Base-by-base conservation (phyloP, 164 flowering plant species). In the Umbellularia californica region DNA sequence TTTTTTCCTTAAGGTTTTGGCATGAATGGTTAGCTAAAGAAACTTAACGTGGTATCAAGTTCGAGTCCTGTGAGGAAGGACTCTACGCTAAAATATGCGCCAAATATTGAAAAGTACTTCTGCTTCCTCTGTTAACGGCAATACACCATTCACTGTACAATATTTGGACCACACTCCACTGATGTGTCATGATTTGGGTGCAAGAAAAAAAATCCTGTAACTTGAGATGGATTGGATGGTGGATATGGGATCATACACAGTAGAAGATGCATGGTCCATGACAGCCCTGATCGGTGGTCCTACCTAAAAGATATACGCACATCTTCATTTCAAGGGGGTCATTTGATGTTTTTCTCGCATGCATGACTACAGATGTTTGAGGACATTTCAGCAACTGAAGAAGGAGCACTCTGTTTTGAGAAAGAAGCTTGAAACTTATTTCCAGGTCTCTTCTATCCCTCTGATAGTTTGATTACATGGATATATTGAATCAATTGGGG, bases 371-470 rank as follows among this genome's bases (percentile, higher is more conserved):
- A 87, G 88, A 70, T 85, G 88, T 80, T 66, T 65, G 7, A 80
- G 76, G 74, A 74, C 81, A 23, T 87, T 85, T 75, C 81, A 84
- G 69, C 82, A 73, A 47, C 80, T 82, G 75, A 85, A 87, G 70
- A 81, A 73, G 73, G 90, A 87, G 68, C 82, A 81, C 80, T 74
- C 85, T 23, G 68, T 70, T 25, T 74, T 87, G 55, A 84, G 70
- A 70, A 82, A 77, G 72, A 84, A 85, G 76, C 87, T 87, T 12
- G 90, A 87, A 58, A 71, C 75, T 71, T 87, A 85, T 78, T 84
- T 85, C 70, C 84, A 87, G 85, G 78, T 73, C 28, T 64, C 14
- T 13, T 15, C 67, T 13, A 64, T 55, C 17, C 11, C 28, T 14
- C 19, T 9, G 3, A 27, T n/a, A 23, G 60, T 7, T 19, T 11